Percentiles rank a stretch among this genome's conserved stretches.
These are phyloP conservation scores for Phytophthora idaei DNA, from an alignment of 352 stramenopile species.

Conservation along the genomic window DNA sequence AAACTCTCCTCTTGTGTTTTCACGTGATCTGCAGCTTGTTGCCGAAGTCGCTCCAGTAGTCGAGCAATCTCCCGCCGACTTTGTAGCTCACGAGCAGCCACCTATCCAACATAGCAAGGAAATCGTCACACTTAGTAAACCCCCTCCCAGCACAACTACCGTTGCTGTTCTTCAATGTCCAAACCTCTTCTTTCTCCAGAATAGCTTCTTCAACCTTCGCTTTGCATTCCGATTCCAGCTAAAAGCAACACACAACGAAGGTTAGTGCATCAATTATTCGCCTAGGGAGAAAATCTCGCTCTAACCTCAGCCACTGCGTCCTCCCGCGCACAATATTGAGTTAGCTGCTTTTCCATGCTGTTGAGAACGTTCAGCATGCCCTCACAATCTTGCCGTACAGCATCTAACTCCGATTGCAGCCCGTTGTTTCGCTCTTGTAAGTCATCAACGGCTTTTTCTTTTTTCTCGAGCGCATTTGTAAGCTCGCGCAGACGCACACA, in stretches of 20 bases:
- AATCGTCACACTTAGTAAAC: background rate
- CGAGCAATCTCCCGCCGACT: conserved; percentile 71
- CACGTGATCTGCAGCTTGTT: conserved; percentile 54
- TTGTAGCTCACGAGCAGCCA: conserved; percentile 66
- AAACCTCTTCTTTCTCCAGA: conserved; percentile 81
- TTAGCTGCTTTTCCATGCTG: conserved; percentile 85
- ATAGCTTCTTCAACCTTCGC: conserved; percentile 68
- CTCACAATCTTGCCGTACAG: conserved; percentile 78
- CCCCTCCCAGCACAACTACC: background rate
- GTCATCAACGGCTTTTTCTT: conserved; percentile 58
- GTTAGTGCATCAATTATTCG: background rate
- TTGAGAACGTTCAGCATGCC: conserved; percentile 85
- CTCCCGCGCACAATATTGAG: conserved; percentile 74
- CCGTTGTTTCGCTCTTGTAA: conserved; percentile 48
- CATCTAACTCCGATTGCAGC: conserved; percentile 61
- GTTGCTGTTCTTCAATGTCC: background rate
- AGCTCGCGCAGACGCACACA: conserved; percentile 70
- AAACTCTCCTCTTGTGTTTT: conserved; percentile 54
- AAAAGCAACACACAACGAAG: background rate
- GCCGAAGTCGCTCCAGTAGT: conserved; percentile 59
- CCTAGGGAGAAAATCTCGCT: background rate
- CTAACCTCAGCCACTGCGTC: conserved; percentile 73
- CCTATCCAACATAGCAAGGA: conserved; percentile 29
- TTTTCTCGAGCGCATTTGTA: conserved; percentile 56
- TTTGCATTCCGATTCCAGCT: conserved; percentile 81